phyloP scores from a whole-genome alignment of 2,329 filamentous ascomycete genomes.

The Rutstroemia sydowiana region DNA sequence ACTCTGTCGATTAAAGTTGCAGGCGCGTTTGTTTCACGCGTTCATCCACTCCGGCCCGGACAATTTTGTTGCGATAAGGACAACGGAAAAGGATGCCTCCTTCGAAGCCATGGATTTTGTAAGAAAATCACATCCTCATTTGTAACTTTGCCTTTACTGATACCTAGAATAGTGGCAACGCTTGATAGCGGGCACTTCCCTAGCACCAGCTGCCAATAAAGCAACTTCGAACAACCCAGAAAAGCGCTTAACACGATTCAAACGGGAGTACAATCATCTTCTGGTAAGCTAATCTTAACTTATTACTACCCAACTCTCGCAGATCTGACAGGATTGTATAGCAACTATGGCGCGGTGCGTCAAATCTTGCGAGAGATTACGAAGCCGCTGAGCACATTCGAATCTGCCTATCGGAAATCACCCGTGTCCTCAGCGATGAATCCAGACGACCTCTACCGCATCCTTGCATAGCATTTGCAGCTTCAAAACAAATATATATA shows the following conservation, averaged over 20 bases:
- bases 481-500: conserved; percentile 80
- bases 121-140: conserved; percentile 9
- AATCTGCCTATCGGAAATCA: conserved; percentile 55
- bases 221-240: conserved; percentile 56
- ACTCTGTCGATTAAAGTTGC: background rate
- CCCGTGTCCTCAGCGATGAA: conserved; percentile 75
- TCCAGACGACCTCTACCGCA: conserved; percentile 82
- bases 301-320: background rate
- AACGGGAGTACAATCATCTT: conserved; percentile 57
- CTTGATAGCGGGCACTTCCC: conserved; percentile 54
- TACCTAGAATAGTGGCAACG: conserved; percentile 50
- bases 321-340: conserved; percentile 21
- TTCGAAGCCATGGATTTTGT: conserved; percentile 25
- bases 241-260: conserved; percentile 57
- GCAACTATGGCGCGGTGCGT: conserved; percentile 55
- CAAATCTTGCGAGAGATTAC: conserved; percentile 52
- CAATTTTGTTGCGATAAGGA: background rate
- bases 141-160: background rate
- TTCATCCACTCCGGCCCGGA: background rate
- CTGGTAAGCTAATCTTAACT: conserved; percentile 38
- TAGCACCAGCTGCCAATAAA: conserved; percentile 48
- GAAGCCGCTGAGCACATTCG: conserved; percentile 57
- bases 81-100: background rate
- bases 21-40: conserved; percentile 4
- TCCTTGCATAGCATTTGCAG: conserved; percentile 82